Evolutionary conservation across 1,284 basidiomycete genomes (phyloP).

Genomic region (Chalciporus sp.): DNA sequence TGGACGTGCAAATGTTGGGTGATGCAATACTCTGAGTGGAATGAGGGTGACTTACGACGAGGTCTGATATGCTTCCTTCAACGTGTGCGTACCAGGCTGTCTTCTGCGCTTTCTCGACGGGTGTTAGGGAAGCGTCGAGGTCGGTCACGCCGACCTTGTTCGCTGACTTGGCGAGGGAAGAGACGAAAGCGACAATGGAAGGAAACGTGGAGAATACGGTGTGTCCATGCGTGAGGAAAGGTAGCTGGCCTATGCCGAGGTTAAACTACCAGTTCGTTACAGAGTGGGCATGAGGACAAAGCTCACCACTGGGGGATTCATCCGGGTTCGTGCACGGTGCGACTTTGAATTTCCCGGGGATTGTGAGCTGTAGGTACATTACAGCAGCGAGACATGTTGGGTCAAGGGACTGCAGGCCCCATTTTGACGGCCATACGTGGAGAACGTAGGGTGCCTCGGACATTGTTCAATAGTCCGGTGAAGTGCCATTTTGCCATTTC

Average conservation of each 20-base stretch:
- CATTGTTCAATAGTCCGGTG: constrained; percentile 13
- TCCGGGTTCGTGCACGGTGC: constrained; percentile 68
- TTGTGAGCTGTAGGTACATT: constrained; percentile 64
- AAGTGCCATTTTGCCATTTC: neutral
- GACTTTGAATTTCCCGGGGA: constrained; percentile 65
- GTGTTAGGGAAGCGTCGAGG: constrained; percentile 49
- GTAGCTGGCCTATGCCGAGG: constrained; percentile 60
- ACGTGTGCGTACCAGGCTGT: constrained; percentile 66
- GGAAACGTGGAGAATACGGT: constrained; percentile 52
- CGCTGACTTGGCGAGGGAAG: constrained; percentile 42
- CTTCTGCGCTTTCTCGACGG: constrained; percentile 51
- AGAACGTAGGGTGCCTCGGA: constrained; percentile 37
- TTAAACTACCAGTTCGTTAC: constrained; percentile 6
- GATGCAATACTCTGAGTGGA: neutral
- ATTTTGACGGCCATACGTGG: constrained; percentile 70
- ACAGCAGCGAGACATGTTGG: constrained; percentile 64
- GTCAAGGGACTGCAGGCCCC: constrained; percentile 66
- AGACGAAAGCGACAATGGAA: constrained; percentile 66
- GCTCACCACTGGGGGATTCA: constrained; percentile 72
- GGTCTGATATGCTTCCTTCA: constrained; percentile 66
- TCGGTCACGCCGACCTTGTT: constrained; percentile 31
- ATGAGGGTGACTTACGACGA: constrained; percentile 55
- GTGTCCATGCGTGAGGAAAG: constrained; percentile 63
- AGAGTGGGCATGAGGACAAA: neutral
- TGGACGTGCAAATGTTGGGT: constrained; percentile 26